These are phyloP conservation scores for Carallia brachiata DNA, from an alignment of 345 rosid species.

Conservation along the genomic window DNA sequence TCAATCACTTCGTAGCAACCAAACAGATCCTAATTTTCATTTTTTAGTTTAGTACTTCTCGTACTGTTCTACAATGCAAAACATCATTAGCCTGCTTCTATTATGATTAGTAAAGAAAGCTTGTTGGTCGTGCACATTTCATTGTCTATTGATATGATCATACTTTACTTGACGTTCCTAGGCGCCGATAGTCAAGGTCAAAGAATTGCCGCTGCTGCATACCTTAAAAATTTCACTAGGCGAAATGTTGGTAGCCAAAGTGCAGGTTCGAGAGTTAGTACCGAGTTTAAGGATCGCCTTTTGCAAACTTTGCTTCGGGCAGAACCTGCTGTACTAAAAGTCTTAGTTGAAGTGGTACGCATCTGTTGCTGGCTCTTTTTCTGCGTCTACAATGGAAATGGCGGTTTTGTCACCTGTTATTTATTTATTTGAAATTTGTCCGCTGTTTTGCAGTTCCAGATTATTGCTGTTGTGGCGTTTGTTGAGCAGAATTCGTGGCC, in stretches of 20 bases:
- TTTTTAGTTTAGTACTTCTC: not conserved
- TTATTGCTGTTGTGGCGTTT: conserved; percentile 57
- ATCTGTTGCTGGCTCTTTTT: not conserved
- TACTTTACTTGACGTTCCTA: conserved; percentile 15
- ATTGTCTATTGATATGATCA: not conserved
- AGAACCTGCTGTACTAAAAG: conserved; percentile 64
- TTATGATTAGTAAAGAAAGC: not conserved
- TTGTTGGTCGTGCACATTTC: not conserved
- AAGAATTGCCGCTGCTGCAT: conserved; percentile 73
- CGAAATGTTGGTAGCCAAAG: conserved; percentile 36
- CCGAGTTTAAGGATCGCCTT: conserved; percentile 75
- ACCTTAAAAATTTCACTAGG: conserved; percentile 66
- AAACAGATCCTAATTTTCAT: too few relatives aligned
- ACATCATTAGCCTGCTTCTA: not conserved
- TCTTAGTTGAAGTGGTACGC: conserved; percentile 71
- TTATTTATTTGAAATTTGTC: not conserved
- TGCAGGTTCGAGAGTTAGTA: conserved; percentile 41
- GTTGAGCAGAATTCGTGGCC: conserved; percentile 76
- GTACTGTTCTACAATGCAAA: not conserved
- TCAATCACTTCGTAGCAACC: too few relatives aligned
- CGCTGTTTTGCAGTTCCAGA: conserved; percentile 45
- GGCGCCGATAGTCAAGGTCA: conserved; percentile 63
- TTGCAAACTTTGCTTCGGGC: conserved; percentile 58
- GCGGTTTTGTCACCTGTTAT: not conserved
- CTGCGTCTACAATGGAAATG: not conserved